Conservation (phyloP, 106 monocot species). For the Dactylorhiza incarnata region DNA sequence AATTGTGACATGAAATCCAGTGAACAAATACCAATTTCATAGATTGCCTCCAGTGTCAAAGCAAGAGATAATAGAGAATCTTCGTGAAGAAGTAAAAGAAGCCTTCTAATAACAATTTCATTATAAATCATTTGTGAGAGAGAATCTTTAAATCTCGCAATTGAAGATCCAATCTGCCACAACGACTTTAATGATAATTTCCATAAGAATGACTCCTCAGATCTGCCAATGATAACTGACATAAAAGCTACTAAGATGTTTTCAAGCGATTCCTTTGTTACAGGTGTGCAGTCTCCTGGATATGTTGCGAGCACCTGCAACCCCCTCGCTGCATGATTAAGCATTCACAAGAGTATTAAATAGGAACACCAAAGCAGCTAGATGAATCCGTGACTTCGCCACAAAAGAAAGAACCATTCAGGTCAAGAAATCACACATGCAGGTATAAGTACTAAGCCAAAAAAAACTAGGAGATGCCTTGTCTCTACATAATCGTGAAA, state of each 20-base stretch:
- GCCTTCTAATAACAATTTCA: slow-evolving; percentile 49
- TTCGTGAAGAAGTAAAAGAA: slow-evolving; percentile 35
- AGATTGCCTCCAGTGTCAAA: slow-evolving; percentile 50
- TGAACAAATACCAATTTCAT: slow-evolving; percentile 42
- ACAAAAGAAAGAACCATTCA: neutral
- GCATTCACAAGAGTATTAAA: slow-evolving; percentile 6
- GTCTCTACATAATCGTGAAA: neutral
- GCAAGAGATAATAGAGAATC: slow-evolving; percentile 39
- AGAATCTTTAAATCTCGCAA: slow-evolving; percentile 32
- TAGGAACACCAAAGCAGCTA: neutral
- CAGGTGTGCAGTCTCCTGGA: slow-evolving; percentile 34
- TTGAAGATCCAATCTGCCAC: slow-evolving; percentile 50
- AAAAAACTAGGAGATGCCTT: neutral
- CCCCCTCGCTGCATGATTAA: slow-evolving; percentile 52
- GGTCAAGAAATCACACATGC: neutral
- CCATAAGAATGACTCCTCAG: slow-evolving; percentile 43
- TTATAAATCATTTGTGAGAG: slow-evolving; percentile 34
- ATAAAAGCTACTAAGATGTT: slow-evolving; percentile 49
- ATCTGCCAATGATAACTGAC: slow-evolving; percentile 33
- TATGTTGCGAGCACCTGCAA: slow-evolving; percentile 76
- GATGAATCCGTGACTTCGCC: neutral
- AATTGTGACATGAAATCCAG: slow-evolving; percentile 40
- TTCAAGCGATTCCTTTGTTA: slow-evolving; percentile 30
- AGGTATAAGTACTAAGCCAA: neutral
- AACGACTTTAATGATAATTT: slow-evolving; percentile 53